Percentiles rank a stretch among this genome's conserved stretches.
Conservation (phyloP, 225 moss, liverwort and hornwort genomes). For the Bryum argenteum region DNA sequence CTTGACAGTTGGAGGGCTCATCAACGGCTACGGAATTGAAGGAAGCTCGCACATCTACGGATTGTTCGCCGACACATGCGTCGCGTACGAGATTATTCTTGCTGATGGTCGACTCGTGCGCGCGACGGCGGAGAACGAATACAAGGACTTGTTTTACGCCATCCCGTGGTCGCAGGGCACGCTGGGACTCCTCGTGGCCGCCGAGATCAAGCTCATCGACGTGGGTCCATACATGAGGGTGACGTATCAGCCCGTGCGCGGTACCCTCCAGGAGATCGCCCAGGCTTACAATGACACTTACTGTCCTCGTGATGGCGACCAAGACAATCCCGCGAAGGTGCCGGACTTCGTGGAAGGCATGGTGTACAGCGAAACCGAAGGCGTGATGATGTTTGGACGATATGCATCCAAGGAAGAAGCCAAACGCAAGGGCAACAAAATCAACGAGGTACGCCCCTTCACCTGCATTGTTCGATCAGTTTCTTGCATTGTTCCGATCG, state of each 20-base stretch:
- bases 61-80: conserved; percentile 90
- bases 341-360: conserved; percentile 90
- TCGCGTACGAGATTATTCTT: conserved; percentile 87
- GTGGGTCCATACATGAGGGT: conserved; percentile 83
- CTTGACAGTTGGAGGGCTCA: conserved; percentile 91
- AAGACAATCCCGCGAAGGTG: conserved; percentile 93
- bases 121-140: conserved; percentile 87
- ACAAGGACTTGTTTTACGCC: conserved; percentile 77
- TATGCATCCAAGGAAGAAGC: conserved; percentile 76
- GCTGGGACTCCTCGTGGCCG: conserved; percentile 83
- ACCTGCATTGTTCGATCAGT: background rate
- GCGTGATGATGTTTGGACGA: conserved; percentile 73
- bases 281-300: conserved; percentile 83
- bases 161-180: conserved; percentile 99
- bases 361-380: conserved; percentile 74
- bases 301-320: conserved; percentile 82
- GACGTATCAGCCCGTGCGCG: conserved; percentile 64
- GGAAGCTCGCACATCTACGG: conserved; percentile 98
- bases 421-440: conserved; percentile 69
- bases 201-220: conserved; percentile 86
- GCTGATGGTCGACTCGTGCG: conserved; percentile 85
- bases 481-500: background rate
- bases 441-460: conserved; percentile 53
- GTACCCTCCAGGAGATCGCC: conserved; percentile 67
- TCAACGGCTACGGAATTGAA: conserved; percentile 97